These are phyloP conservation scores for Spiraea crenata DNA, from an alignment of 331 rosid species.

Conservation along the genomic window DNA sequence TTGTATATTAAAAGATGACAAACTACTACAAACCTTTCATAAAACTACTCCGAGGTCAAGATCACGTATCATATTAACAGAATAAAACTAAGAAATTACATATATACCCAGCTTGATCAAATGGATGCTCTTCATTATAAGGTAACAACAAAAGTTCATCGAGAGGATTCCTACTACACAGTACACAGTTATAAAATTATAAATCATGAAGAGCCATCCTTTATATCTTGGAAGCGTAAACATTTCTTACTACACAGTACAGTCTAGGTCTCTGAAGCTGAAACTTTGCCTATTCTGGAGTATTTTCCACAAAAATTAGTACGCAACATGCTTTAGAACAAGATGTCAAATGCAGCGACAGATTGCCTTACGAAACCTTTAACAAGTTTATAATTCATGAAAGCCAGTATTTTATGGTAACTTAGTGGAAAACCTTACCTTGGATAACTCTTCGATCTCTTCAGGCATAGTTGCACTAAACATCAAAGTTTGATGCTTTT, in stretches of 20 bases:
- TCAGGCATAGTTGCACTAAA: slow-evolving; percentile 91
- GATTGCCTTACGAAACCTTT: neutral
- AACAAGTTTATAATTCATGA: neutral
- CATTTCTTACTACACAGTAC: neutral
- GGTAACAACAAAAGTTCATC: too few species aligned
- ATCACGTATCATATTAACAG: neutral
- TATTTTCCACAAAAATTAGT: too few species aligned
- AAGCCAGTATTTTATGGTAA: neutral
- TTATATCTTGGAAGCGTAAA: neutral
- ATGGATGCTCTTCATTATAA: neutral
- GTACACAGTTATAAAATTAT: too few species aligned
- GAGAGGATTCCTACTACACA: too few species aligned
- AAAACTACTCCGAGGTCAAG: neutral
- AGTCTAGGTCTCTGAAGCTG: neutral
- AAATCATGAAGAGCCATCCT: too few species aligned
- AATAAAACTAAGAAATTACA: neutral
- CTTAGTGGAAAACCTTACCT: slow-evolving; percentile 41
- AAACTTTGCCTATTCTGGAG: neutral
- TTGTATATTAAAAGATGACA: neutral
- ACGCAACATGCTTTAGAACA: neutral
- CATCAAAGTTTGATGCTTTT: slow-evolving; percentile 78
- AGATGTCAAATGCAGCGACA: neutral
- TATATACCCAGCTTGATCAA: neutral
- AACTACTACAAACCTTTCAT: neutral
- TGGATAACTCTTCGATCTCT: slow-evolving; percentile 79